phyloP scores from a whole-genome alignment of 1,284 basidiomycete genomes.

The Ustilago xerochloae region DNA sequence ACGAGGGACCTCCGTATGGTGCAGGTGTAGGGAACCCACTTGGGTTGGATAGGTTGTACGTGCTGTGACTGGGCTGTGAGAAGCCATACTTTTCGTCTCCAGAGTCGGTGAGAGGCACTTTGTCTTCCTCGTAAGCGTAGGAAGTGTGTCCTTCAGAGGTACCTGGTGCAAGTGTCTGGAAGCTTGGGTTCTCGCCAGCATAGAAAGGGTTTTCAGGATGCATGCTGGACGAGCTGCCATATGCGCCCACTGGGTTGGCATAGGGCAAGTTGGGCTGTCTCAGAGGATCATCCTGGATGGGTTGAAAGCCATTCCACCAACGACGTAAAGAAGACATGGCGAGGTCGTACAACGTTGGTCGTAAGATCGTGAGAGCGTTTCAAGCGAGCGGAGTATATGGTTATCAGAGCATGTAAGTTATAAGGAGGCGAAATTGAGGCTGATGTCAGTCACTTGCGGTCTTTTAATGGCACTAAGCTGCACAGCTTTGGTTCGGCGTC shows the following conservation, averaged over 20 bases:
- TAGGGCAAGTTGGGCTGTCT: constrained; percentile 23
- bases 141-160: constrained; percentile 35
- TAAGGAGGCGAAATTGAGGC: too few species aligned
- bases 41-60: constrained; percentile 27
- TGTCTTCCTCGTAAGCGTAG: constrained; percentile 53
- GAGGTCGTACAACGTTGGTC: neutral
- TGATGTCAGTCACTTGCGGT: neutral
- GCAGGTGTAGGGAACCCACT: constrained; percentile 32
- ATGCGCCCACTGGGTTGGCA: constrained; percentile 5
- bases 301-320: constrained; percentile 27
- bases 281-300: constrained; percentile 40
- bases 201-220: constrained; percentile 47
- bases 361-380: neutral
- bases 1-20: constrained; percentile 36
- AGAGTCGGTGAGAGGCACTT: constrained; percentile 48
- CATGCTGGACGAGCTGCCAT: constrained; percentile 20
- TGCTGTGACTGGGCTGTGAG: constrained; percentile 6
- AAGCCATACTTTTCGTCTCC: constrained; percentile 49
- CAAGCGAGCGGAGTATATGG: neutral
- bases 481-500: neutral
- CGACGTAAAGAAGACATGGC: constrained; percentile 26
- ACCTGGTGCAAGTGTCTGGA: constrained; percentile 26
- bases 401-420: neutral
- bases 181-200: constrained; percentile 40
- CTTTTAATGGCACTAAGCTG: too few species aligned